These are phyloP conservation scores for Cyclaneusma minus DNA, from an alignment of 2,329 filamentous ascomycete genomes.

Conservation along the genomic window DNA sequence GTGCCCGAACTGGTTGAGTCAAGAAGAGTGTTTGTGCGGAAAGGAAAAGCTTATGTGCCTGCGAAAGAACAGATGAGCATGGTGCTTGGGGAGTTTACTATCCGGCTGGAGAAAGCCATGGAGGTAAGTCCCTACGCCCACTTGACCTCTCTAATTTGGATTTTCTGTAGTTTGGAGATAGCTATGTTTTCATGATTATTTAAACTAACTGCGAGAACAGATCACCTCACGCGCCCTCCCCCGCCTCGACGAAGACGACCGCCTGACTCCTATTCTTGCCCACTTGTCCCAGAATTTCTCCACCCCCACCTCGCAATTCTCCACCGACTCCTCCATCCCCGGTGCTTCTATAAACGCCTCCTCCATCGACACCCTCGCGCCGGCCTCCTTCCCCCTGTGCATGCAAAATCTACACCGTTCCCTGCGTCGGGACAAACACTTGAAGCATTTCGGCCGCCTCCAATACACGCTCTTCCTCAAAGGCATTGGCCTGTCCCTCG, in stretches of 20 bases:
- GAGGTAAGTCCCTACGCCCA: slow-evolving; percentile 39
- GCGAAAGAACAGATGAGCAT: slow-evolving; percentile 75
- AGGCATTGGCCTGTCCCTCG: slow-evolving; percentile 80
- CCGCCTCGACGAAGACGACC: slow-evolving; percentile 89
- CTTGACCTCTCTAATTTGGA: too few relatives aligned
- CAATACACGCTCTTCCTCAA: slow-evolving; percentile 97
- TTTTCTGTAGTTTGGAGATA: slow-evolving; percentile 1
- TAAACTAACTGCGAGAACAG: slow-evolving; percentile 23
- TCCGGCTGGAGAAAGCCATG: slow-evolving; percentile 63
- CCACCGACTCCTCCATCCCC: slow-evolving; percentile 45
- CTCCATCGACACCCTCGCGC: slow-evolving; percentile 65
- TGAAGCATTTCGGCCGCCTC: slow-evolving; percentile 85
- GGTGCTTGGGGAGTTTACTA: slow-evolving; percentile 75
- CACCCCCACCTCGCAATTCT: slow-evolving; percentile 75
- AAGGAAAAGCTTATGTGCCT: slow-evolving; percentile 83
- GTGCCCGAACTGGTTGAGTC: slow-evolving; percentile 82
- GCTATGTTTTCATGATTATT: slow-evolving; percentile 4
- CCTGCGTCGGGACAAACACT: slow-evolving; percentile 71
- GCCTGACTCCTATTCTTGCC: slow-evolving; percentile 57
- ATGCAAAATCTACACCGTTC: slow-evolving; percentile 85
- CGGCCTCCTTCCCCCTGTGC: slow-evolving; percentile 78
- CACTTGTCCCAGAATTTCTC: slow-evolving; percentile 94
- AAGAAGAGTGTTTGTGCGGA: slow-evolving; percentile 59
- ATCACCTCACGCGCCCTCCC: slow-evolving; percentile 83
- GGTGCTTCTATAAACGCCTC: slow-evolving; percentile 58